Evolutionary conservation across 495 filamentous ascomycete genomes (phyloP).

Genomic region (Penicillium paxilli): DNA sequence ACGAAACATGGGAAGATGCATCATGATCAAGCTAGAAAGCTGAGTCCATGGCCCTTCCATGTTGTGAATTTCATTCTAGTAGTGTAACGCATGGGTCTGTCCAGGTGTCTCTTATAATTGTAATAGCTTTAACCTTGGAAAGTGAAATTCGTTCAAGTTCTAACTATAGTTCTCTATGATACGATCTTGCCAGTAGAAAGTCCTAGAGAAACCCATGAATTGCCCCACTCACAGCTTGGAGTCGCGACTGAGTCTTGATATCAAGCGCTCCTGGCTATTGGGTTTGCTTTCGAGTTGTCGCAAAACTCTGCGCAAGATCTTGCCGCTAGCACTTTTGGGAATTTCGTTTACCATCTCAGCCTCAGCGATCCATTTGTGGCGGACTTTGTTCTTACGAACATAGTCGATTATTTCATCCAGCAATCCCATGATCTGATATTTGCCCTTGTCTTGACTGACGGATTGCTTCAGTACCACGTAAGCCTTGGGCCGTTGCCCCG

Average conservation of each 20-base stretch:
- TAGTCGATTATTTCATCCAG: conserved; percentile 49
- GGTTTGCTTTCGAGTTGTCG: conserved; percentile 35
- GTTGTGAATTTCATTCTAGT: no score
- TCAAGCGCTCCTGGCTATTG: conserved; percentile 21
- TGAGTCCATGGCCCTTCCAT: no score
- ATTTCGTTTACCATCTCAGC: conserved; percentile 62
- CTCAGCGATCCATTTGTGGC: conserved; percentile 67
- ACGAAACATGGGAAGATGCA: no score
- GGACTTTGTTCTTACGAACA: conserved; percentile 61
- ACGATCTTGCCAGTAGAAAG: no score
- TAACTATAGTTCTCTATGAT: no score
- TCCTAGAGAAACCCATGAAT: no score
- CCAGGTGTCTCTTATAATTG: no score
- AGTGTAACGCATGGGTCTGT: no score
- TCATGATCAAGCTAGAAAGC: no score
- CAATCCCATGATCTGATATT: conserved; percentile 22
- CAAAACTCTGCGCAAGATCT: conserved; percentile 63
- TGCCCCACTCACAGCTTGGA: not conserved
- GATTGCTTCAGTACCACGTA: conserved; percentile 54
- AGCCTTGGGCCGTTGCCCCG: conserved; percentile 66
- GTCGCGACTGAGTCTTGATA: conserved; percentile 16
- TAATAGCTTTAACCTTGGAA: no score
- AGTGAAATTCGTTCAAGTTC: no score
- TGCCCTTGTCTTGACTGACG: conserved; percentile 14
- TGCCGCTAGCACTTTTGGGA: conserved; percentile 68